Evolutionary conservation across 177 flowering plant genomes (phyloP).

Genomic region (Vitis hybrid): DNA sequence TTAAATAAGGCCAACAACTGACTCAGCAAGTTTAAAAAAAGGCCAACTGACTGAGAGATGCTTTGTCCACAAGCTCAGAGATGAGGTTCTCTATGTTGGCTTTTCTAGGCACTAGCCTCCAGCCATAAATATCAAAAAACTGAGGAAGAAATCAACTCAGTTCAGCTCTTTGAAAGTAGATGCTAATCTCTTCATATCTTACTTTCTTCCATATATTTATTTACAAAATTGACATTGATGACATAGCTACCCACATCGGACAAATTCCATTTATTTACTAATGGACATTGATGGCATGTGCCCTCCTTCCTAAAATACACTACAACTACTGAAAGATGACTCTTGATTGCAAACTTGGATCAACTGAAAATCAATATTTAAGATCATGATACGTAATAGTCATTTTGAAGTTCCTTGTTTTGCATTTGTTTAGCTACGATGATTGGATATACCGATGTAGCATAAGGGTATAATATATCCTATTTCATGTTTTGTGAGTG

Average conservation of each 20-base stretch:
- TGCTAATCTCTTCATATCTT: conserved; percentile 9
- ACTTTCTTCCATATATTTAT: background rate
- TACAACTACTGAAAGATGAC: too few relatives aligned
- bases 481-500: too few relatives aligned
- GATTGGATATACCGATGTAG: too few relatives aligned
- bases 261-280: conserved; percentile 1
- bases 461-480: too few relatives aligned
- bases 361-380: too few relatives aligned
- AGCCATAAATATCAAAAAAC: background rate
- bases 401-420: too few relatives aligned
- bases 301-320: background rate
- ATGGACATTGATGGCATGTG: background rate
- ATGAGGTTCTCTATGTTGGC: background rate
- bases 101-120: background rate
- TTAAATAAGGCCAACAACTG: too few relatives aligned
- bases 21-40: background rate
- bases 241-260: background rate
- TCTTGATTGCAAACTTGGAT: too few relatives aligned
- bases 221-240: background rate
- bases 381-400: too few relatives aligned
- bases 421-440: too few relatives aligned
- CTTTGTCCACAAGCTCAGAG: background rate
- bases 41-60: background rate
- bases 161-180: background rate
- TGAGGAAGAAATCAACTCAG: background rate